phyloP scores from a whole-genome alignment of 2,329 filamentous ascomycete genomes.

The Lojkania enalia region DNA sequence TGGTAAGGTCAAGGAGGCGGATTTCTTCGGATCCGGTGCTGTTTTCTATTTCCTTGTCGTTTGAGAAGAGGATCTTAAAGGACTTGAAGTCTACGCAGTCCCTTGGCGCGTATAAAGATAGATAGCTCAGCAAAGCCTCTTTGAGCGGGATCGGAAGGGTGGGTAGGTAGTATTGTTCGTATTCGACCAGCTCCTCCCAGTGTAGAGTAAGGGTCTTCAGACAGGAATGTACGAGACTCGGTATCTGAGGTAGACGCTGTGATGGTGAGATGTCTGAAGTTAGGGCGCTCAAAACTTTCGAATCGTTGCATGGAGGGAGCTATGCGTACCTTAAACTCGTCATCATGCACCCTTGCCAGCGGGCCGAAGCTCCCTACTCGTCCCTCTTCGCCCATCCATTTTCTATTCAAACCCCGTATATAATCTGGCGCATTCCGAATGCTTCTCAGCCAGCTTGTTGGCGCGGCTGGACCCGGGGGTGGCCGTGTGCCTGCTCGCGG shows the following conservation, averaged over 20 bases:
- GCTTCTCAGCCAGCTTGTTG: slow-evolving; percentile 49
- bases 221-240: slow-evolving; percentile 54
- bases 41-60: slow-evolving; percentile 35
- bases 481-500: slow-evolving; percentile 34
- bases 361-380: slow-evolving; percentile 23
- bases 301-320: background rate
- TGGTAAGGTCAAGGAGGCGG: slow-evolving; percentile 57
- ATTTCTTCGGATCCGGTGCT: slow-evolving; percentile 50
- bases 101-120: slow-evolving; percentile 55
- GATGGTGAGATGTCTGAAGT: slow-evolving; percentile 26
- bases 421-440: slow-evolving; percentile 35
- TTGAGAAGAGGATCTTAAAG: slow-evolving; percentile 56
- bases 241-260: slow-evolving; percentile 34
- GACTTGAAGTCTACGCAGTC: slow-evolving; percentile 47
- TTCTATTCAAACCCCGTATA: slow-evolving; percentile 19
- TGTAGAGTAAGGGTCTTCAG: slow-evolving; percentile 59
- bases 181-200: slow-evolving; percentile 61
- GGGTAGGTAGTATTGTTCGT: slow-evolving; percentile 59
- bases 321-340: slow-evolving; percentile 31
- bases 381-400: slow-evolving; percentile 19
- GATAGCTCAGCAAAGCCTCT: slow-evolving; percentile 59
- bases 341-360: slow-evolving; percentile 28
- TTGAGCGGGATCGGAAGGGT: slow-evolving; percentile 57
- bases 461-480: slow-evolving; percentile 50
- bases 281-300: background rate